These are phyloP conservation scores for slime mould (Dictyostelium discoideum) DNA, from an alignment of 78 protist species.

Conservation along the genomic window dicty_2.7 NC_007088.5:1723501-1724000, in stretches of 20 bases:
- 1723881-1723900: conserved; percentile 98
- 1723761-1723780: conserved; percentile 99
- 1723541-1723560: conserved; percentile 87
- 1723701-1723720: conserved; percentile 99
- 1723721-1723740: conserved; percentile 85
- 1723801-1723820: conserved; percentile 96
- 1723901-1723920: conserved; percentile 99
- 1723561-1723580: conserved; percentile 78
- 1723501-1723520: conserved; percentile 80
- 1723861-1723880: conserved; percentile 95
- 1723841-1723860: conserved; percentile 74
- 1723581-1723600: conserved; percentile 63
- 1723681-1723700: conserved; percentile 92
- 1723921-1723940: conserved; percentile 97
- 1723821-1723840: conserved; percentile 61
- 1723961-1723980: conserved; percentile 96
- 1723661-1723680: conserved; percentile 98
- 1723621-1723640: conserved; percentile 95
- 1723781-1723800: conserved; percentile 99
- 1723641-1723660: conserved; percentile 93
- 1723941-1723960: conserved; percentile 97
- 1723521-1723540: conserved; percentile 89
- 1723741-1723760: conserved; percentile 98
- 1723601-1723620: conserved; percentile 76
- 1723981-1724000: conserved; percentile 97